Conservation (phyloP, 805 yeast genomes). For the Saccharomycopsis olivae region DNA sequence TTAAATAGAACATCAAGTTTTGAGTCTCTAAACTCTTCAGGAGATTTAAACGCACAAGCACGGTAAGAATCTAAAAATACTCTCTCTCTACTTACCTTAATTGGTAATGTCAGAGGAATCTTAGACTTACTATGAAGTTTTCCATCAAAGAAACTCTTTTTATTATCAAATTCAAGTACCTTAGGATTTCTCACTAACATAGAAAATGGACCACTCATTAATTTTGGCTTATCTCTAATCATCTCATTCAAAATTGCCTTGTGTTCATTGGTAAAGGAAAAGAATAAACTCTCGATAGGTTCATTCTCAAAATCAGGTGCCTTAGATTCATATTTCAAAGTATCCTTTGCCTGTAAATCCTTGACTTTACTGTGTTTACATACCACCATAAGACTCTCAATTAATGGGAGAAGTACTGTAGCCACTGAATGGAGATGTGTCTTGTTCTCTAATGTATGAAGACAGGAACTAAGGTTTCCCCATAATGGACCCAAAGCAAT, state of each 20-base stretch:
- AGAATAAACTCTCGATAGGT: conserved; percentile 69
- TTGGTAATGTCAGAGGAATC: conserved; percentile 37
- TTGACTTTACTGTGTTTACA: conserved; percentile 72
- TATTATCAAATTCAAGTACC: conserved; percentile 90
- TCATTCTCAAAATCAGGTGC: conserved; percentile 60
- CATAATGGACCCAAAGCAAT: conserved; percentile 71
- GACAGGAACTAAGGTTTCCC: conserved; percentile 72
- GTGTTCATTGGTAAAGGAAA: conserved; percentile 81
- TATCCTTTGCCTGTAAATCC: conserved; percentile 44
- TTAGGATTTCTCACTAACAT: conserved; percentile 80
- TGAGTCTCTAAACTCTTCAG: conserved; percentile 60
- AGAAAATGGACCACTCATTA: conserved; percentile 94
- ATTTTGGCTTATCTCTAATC: conserved; percentile 82
- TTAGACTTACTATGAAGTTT: conserved; percentile 44
- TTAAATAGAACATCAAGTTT: conserved; percentile 74
- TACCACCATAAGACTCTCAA: conserved; percentile 93
- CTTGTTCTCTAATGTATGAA: conserved; percentile 51
- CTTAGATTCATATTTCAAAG: conserved; percentile 48
- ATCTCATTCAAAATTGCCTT: conserved; percentile 79
- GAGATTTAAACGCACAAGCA: conserved; percentile 65
- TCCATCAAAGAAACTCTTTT: conserved; percentile 73
- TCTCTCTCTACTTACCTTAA: conserved; percentile 75
- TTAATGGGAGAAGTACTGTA: conserved; percentile 71
- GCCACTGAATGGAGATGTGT: conserved; percentile 53
- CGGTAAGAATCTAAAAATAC: conserved; percentile 88